phyloP scores from a whole-genome alignment of 2,329 filamentous ascomycete species.

The Phaeosphaeriaceae sp. region DNA sequence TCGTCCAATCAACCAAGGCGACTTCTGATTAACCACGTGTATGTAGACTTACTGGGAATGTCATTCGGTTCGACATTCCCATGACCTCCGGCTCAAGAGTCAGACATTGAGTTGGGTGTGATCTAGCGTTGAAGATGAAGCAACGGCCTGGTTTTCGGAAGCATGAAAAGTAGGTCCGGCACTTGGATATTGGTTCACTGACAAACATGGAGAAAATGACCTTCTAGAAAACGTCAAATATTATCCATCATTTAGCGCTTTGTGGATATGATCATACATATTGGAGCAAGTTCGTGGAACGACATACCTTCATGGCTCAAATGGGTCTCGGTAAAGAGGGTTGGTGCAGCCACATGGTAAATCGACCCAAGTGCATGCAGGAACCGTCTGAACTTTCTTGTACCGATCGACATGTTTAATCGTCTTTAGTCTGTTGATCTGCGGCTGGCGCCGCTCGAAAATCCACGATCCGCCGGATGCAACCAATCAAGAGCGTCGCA shows the following conservation, averaged over 20 bases:
- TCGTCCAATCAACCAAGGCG: too few relatives aligned
- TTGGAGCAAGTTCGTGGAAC: background rate
- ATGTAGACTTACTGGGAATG: background rate
- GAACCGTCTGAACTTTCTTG: background rate
- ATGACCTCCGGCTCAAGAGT: background rate
- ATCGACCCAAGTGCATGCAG: background rate
- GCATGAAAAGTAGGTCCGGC: background rate
- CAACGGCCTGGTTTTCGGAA: background rate
- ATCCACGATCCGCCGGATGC: background rate
- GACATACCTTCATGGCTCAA: background rate
- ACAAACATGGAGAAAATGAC: background rate
- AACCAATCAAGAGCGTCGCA: background rate
- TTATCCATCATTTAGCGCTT: background rate
- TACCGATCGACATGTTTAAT: background rate
- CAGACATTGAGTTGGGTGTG: background rate
- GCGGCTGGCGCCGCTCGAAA: background rate
- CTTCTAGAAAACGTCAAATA: background rate
- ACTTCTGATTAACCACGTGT: background rate
- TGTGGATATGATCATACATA: background rate
- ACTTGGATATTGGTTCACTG: background rate
- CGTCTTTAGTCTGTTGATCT: background rate
- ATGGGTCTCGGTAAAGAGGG: background rate
- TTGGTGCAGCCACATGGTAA: background rate
- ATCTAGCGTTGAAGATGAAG: background rate
- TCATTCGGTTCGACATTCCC: background rate